Evolutionary conservation across 2,329 filamentous ascomycete species (phyloP), one percentile per base, ranked within the genome.

Genomic region (Fusarium veterinarium): DNA sequence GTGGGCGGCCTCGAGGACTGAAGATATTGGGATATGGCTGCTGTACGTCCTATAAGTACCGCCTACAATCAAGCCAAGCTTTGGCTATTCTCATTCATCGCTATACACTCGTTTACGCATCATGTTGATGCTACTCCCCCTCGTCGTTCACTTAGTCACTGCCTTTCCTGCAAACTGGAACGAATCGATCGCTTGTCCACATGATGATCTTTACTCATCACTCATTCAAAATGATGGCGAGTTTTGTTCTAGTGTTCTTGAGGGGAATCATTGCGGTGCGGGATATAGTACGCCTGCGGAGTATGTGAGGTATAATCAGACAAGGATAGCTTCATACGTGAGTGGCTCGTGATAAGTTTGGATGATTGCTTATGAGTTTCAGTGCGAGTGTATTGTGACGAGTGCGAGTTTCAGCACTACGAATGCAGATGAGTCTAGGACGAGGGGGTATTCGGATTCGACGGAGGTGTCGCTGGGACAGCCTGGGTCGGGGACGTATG

Each of bases 301-400:
- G 51, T 81, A 79, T 59, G 67, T 75, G 42, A 75, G 74, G 5
- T 79, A 79, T 60, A 76, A 79, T 28, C 74, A 75, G 44, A 74
- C 72, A 16, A 75, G 69, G 59, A 69, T 82, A 61, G 79, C 79
- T 30, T 79, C 78, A 17, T 79, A 79, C 38, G 80, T 82, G 61
- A 76, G 80, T 67, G 3, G 25, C 23, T 41, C 11, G 2, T 3
- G 12, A 25, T 8, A 20, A 10, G 14, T 13, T 6, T 37, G 14
- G 17, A n/a, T 5, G 17, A 12, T 35, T 51, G 38, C 57, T 75
- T 28, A 75, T 64, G 10, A 20, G 16, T 4, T 37, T 6, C 25
- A 80, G 79, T 80, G 79, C 56, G 68, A 69, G 20, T 80, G 79
- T 58, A 75, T 79, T 35, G 28, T 78, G 20, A 74, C 74, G 19